A percentile compares a stretch with the other conserved stretches of the same genome.
Evolutionary conservation across 1,284 basidiomycete species (phyloP).

Genomic region (Marasmius tenuissimus): DNA sequence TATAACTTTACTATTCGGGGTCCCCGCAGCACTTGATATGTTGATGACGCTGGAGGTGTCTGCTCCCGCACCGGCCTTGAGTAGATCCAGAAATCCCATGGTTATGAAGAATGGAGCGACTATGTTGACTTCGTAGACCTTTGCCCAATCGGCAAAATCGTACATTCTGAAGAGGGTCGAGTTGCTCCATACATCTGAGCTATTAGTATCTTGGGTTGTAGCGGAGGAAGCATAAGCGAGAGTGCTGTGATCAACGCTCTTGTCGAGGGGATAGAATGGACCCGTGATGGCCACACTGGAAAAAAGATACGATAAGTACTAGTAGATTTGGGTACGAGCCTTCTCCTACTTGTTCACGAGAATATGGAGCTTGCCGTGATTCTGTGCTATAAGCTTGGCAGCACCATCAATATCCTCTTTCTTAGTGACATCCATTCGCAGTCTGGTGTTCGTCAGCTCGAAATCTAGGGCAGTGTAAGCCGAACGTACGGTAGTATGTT

Average conservation of each 20-base stretch:
- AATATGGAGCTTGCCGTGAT: background rate
- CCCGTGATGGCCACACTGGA: background rate
- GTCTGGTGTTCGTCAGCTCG: background rate
- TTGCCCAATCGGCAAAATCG: background rate
- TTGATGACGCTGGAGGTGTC: background rate
- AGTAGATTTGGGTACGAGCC: background rate
- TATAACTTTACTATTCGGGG: background rate
- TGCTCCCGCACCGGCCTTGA: background rate
- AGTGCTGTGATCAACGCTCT: background rate
- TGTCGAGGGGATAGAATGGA: background rate
- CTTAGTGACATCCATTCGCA: background rate
- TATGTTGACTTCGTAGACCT: background rate
- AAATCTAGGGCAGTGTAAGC: background rate
- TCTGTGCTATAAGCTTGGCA: background rate
- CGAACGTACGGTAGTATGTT: background rate
- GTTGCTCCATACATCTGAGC: background rate
- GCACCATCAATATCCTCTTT: background rate
- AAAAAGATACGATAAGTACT: background rate
- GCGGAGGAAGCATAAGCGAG: background rate
- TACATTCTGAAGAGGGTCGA: background rate
- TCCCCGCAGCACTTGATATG: background rate
- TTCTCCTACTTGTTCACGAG: conserved; percentile 1
- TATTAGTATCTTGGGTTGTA: background rate
- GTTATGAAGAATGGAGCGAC: background rate
- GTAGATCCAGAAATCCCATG: background rate